These are phyloP conservation scores for Prunus yedoensis DNA, from an alignment of 331 rosid genomes.

Conservation along the genomic window DNA sequence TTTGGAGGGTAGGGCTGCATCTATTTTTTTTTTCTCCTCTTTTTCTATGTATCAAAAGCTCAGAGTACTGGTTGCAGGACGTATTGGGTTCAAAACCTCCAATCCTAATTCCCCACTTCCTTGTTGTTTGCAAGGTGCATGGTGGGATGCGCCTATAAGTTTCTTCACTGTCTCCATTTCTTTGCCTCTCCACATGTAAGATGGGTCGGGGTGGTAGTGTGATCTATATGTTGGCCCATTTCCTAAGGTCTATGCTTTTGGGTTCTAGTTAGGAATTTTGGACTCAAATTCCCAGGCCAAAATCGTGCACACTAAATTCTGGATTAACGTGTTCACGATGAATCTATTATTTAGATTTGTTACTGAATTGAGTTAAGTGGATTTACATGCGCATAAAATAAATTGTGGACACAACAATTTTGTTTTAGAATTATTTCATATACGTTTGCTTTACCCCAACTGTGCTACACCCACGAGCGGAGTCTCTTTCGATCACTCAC, in stretches of 20 bases:
- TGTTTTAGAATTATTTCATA: too few relatives aligned
- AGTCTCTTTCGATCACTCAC: background rate
- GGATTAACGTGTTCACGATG: too few relatives aligned
- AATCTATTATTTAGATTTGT: too few relatives aligned
- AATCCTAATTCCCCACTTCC: background rate
- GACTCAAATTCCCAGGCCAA: background rate
- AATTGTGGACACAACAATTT: too few relatives aligned
- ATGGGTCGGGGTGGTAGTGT: background rate
- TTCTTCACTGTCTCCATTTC: too few relatives aligned
- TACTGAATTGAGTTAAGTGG: too few relatives aligned
- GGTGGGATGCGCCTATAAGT: too few relatives aligned
- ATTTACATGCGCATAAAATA: too few relatives aligned
- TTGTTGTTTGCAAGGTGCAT: background rate
- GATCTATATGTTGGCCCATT: background rate
- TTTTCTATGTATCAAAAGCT: background rate
- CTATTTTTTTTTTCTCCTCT: background rate
- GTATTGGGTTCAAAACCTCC: background rate
- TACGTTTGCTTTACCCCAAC: too few relatives aligned
- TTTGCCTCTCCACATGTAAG: too few relatives aligned
- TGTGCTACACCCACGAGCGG: background rate
- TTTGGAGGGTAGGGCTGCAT: background rate
- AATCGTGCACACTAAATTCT: background rate
- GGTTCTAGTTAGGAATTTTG: background rate
- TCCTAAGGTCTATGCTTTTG: background rate
- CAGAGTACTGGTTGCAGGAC: too few relatives aligned